Evolutionary conservation across 2,329 filamentous ascomycete genomes (phyloP), one percentile per base, ranked within the genome.

Genomic region (Dothistroma pini): DNA sequence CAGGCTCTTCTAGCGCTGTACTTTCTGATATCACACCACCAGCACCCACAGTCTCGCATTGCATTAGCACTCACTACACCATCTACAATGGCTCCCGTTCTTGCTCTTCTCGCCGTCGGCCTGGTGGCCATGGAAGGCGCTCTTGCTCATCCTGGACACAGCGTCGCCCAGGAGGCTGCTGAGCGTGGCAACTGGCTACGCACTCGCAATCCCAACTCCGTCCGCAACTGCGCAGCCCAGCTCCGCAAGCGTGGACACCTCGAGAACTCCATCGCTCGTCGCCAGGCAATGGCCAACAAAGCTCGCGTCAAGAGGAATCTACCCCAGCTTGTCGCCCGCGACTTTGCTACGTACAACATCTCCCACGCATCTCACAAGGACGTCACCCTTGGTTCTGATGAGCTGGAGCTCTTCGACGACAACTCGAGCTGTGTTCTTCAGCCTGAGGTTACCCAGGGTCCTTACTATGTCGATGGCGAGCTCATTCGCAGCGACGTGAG

Each of bases 401-500:
- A 65, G 57, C 59, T 47, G 6, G 38, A 56, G n/a, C 56, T 69
- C 31, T 69, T 69, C 54, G 56, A 56, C 16, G 67, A 62, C 58
- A 68, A 72, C 59, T 66, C 69, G 2, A 67, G 62, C 54, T 72
- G 69, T 58, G 62, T 70, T n/a, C 63, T 73, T 8, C 63, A 68
- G 14, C 69, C 71, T 1, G 69, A 74, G 53, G 67, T 68, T 16
- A 71, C 67, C 12, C 60, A 66, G n/a, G 72, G 72, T 19, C 59
- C 63, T n/a, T 66, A 66, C 60, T 66, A 64, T 50, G 60, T 66
- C 58, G 62, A 63, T 44, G 63, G 35, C 62, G 71, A 73, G 56
- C 70, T 71, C 22, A 71, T 80, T 54, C 76, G 79, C 54, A 66
- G 70, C 56, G 72, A 81, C 56, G 69, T 81, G 54, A 70, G 69